Evolutionary conservation across 225 moss, liverwort and hornwort species (phyloP).

Genomic region (Antitrichia curtipendula): DNA sequence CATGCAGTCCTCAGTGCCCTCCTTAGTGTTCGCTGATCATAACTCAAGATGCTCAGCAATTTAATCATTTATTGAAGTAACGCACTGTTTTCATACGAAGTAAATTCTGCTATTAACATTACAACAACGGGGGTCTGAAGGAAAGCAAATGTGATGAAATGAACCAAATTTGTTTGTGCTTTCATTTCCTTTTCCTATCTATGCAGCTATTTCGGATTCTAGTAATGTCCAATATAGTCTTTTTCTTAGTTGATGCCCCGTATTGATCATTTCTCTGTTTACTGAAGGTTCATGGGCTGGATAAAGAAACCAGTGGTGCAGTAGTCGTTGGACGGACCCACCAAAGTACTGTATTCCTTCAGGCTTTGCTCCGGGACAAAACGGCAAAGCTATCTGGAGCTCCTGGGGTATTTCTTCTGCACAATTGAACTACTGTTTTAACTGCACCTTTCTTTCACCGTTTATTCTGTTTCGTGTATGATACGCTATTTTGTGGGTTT

Average conservation of each 20-base stretch:
- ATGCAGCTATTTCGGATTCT: not conserved
- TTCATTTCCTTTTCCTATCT: not conserved
- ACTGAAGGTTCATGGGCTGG: constrained; percentile 78
- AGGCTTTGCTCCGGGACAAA: constrained; percentile 75
- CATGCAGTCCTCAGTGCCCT: not conserved
- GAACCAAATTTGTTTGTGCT: not conserved
- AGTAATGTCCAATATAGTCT: not conserved
- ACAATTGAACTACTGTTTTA: not conserved
- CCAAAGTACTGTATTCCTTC: constrained; percentile 67
- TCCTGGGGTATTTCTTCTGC: not conserved
- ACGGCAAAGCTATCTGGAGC: constrained; percentile 26
- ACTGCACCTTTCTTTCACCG: not conserved
- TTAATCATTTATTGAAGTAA: not conserved
- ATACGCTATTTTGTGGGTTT: not conserved
- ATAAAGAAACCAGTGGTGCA: constrained; percentile 89
- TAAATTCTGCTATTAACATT: not conserved
- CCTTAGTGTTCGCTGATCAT: not conserved
- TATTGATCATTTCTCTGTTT: not conserved
- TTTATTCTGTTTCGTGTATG: not conserved
- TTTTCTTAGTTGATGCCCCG: not conserved
- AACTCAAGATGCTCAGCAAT: not conserved
- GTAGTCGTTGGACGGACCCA: constrained; percentile 82
- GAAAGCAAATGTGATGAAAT: not conserved
- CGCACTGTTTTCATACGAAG: not conserved
- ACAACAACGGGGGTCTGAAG: not conserved